Conservation (phyloP, 768 basidiomycete genomes). For the Lactarius sp. region DNA sequence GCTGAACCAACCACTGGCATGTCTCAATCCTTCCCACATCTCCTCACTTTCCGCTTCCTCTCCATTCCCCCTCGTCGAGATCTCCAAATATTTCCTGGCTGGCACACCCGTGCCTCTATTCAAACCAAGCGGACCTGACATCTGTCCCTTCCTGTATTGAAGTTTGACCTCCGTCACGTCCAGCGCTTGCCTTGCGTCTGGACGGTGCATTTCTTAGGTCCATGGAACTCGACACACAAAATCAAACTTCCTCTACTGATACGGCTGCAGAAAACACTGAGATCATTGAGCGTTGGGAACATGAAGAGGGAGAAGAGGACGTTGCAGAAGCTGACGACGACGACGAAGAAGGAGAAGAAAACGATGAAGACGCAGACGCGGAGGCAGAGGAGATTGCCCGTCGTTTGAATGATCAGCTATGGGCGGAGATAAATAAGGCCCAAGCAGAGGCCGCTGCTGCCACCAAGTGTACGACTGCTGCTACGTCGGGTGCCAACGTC, state of each 20-base stretch:
- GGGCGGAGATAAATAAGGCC: constrained; percentile 69
- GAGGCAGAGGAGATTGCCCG: constrained; percentile 73
- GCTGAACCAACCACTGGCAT: no score
- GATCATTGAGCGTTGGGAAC: not conserved
- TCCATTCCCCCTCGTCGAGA: no score
- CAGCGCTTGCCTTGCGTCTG: not conserved
- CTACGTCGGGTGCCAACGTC: constrained; percentile 15
- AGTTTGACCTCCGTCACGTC: not conserved
- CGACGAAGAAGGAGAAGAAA: constrained; percentile 40
- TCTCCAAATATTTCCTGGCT: no score
- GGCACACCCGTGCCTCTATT: no score
- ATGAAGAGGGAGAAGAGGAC: not conserved
- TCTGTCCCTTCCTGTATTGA: not conserved
- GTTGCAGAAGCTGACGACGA: constrained; percentile 31
- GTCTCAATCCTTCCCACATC: no score
- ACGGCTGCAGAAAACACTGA: not conserved
- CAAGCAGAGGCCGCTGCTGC: constrained; percentile 41
- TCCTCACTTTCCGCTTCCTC: no score
- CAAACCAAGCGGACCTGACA: no score
- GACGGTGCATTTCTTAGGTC: not conserved
- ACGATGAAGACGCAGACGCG: constrained; percentile 55
- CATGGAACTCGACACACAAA: not conserved
- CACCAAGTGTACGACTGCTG: constrained; percentile 13
- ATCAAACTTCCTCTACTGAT: not conserved
- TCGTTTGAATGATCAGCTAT: constrained; percentile 67